Evolutionary conservation across 495 filamentous ascomycete species (phyloP), one percentile per base, ranked within the genome.

Genomic region (Daldinia vernicosa): DNA sequence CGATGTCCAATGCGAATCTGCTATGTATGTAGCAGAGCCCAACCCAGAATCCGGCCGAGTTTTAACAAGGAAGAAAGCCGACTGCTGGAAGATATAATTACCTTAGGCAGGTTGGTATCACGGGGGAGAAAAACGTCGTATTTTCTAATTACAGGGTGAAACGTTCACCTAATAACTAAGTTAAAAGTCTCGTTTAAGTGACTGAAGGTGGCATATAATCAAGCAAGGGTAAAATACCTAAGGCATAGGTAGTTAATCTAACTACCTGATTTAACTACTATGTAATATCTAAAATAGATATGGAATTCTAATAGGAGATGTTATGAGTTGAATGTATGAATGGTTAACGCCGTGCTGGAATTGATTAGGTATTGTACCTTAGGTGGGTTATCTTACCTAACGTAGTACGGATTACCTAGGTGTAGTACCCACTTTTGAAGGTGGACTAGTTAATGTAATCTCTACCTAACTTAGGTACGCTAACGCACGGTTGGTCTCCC

Each of bases 21-120:
- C n/a, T n/a, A n/a, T n/a, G n/a, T 58, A 54, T 59, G 43, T 53
- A 45, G 37, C 37, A 66, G 61, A 45, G 70, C 70, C 70, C 66
- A 69, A 72, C 70, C 24, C 33, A 35, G 32, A 45, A 52, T 58
- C 39, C 37, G 55, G 54, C 64, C 50, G 22, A 37, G 26, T 5
- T 5, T 60, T 12, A 30, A 56, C 37, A 1, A 54, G 37, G 59
- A 40, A 67, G 22, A 24, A 47, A 47, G 43, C 43, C 43, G 19
- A 47, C 43, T 47, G 43, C 19, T 8, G 43, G 19, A 47, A 47
- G 8, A 22, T 24, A 22, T 47, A 19, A 11, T 24, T 47, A 22
- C 17, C 17, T 47, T 24, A 24, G 19, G 19, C 12, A 33, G 8
- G 7, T 12, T 4, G 24, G 2, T 47, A 12, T 24, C 8, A 9